Percentiles rank a stretch among this genome's conserved stretches.
phyloP scores from a whole-genome alignment of 805 yeast species.

The Candida corydali region DNA sequence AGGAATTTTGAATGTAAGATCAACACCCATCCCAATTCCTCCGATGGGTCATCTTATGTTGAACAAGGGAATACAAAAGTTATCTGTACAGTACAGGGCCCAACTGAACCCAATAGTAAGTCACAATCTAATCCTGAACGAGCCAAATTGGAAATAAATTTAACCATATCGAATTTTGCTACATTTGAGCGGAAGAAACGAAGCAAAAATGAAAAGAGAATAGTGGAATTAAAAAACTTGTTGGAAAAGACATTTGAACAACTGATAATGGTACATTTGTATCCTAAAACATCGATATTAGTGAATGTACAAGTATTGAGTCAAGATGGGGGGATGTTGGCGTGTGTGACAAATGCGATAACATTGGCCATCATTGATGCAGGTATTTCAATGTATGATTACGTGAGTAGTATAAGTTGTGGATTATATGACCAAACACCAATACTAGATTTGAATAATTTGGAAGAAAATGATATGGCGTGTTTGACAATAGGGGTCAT shows the following conservation, averaged over 20 bases:
- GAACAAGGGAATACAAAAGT: conserved; percentile 92
- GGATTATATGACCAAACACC: conserved; percentile 77
- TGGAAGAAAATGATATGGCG: conserved; percentile 84
- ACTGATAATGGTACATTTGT: conserved; percentile 66
- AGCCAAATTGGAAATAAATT: conserved; percentile 58
- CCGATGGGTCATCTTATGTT: conserved; percentile 90
- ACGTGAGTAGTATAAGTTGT: conserved; percentile 73
- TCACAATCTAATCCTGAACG: conserved; percentile 47
- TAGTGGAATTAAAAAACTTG: conserved; percentile 62
- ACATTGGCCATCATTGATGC: conserved; percentile 92
- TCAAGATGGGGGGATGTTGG: conserved; percentile 85
- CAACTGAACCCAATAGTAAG: conserved; percentile 70
- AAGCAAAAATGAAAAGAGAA: conserved; percentile 63
- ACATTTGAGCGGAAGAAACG: conserved; percentile 71
- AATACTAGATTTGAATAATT: conserved; percentile 71
- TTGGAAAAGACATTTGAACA: conserved; percentile 69
- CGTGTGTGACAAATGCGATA: conserved; percentile 77
- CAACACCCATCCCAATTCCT: conserved; percentile 81
- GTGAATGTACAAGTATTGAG: conserved; percentile 73
- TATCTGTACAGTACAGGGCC: conserved; percentile 82
- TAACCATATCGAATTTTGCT: conserved; percentile 78
- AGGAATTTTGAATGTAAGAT: conserved; percentile 76
- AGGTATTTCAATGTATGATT: conserved; percentile 91
- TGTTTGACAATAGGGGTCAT: conserved; percentile 77
- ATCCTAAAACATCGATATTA: conserved; percentile 80